These are phyloP conservation scores for Cercospora sojina DNA, from an alignment of 2,329 filamentous ascomycete genomes.

Conservation along the genomic window DNA sequence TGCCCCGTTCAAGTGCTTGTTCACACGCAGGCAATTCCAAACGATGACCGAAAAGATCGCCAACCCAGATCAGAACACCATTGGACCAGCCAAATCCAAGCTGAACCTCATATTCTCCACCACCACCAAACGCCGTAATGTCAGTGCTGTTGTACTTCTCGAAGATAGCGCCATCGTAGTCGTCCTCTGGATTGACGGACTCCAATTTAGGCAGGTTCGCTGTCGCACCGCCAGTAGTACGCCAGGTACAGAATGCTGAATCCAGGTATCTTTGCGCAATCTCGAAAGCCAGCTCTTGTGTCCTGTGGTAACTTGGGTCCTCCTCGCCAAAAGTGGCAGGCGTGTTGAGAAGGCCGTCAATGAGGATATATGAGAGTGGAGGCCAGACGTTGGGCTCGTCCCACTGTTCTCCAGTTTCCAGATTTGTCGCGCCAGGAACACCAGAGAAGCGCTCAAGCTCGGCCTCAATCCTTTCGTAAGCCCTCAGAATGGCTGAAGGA, in stretches of 20 bases:
- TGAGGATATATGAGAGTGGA: constrained; percentile 63
- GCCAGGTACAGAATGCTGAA: constrained; percentile 69
- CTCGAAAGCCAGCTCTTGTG: constrained; percentile 57
- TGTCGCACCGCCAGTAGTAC: constrained; percentile 63
- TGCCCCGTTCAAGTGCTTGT: constrained; percentile 11
- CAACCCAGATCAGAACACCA: constrained; percentile 65
- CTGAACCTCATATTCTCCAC: constrained; percentile 68
- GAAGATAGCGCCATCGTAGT: constrained; percentile 60
- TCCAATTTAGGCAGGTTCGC: constrained; percentile 52
- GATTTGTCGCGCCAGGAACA: constrained; percentile 63
- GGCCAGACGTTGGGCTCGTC: constrained; percentile 71
- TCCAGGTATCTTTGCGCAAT: constrained; percentile 67
- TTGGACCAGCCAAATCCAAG: constrained; percentile 72
- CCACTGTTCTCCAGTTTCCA: constrained; percentile 64
- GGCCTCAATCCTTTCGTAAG: constrained; percentile 54
- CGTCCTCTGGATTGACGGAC: constrained; percentile 44
- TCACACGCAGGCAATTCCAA: constrained; percentile 53
- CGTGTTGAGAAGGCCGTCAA: constrained; percentile 61
- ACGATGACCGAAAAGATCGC: constrained; percentile 59
- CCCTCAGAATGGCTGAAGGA: constrained; percentile 56
- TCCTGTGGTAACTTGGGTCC: constrained; percentile 55
- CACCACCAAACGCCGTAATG: constrained; percentile 61
- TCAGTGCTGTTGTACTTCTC: constrained; percentile 66
- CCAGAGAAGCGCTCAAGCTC: constrained; percentile 56
- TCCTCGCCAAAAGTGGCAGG: constrained; percentile 56